phyloP scores from a whole-genome alignment of 345 rosid species.

The Eucalyptus virginea region DNA sequence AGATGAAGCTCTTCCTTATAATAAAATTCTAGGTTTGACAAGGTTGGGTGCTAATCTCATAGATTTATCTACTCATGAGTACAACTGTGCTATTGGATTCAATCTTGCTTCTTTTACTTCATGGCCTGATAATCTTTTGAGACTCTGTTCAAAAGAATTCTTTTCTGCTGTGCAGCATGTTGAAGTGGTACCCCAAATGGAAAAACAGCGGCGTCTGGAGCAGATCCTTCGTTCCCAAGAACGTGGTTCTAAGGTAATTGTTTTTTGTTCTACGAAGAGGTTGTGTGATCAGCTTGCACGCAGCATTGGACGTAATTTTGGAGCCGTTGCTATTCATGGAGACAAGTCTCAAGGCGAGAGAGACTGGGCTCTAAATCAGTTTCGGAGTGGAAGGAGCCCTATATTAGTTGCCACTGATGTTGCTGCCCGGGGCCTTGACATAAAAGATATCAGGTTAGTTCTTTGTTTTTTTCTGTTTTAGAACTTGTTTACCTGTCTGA shows the following conservation, averaged over 20 bases:
- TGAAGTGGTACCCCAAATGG: slow-evolving; percentile 89
- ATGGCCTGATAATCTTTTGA: background rate
- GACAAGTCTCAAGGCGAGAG: slow-evolving; percentile 96
- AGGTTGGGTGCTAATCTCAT: background rate
- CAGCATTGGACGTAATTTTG: slow-evolving; percentile 68
- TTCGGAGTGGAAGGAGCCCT: slow-evolving; percentile 69
- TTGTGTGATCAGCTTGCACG: slow-evolving; percentile 92
- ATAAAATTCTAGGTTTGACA: background rate
- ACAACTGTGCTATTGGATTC: background rate
- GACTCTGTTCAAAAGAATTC: background rate
- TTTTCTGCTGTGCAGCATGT: slow-evolving; percentile 43
- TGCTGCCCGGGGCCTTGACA: slow-evolving; percentile 97
- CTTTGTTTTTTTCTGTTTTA: background rate
- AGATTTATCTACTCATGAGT: background rate
- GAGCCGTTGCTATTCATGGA: slow-evolving; percentile 89
- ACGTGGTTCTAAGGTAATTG: slow-evolving; percentile 80
- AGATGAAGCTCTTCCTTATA: background rate
- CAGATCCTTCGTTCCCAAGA: slow-evolving; percentile 89
- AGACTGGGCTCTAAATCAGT: slow-evolving; percentile 92
- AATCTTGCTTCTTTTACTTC: background rate
- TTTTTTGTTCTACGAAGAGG: slow-evolving; percentile 88
- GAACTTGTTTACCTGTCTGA: background rate
- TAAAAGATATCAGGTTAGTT: slow-evolving; percentile 75
- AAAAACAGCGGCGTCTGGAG: slow-evolving; percentile 85
- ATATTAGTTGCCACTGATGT: slow-evolving; percentile 96